Conservation (phyloP, 129 eudicot genomes). For the Deinandra increscens region DNA sequence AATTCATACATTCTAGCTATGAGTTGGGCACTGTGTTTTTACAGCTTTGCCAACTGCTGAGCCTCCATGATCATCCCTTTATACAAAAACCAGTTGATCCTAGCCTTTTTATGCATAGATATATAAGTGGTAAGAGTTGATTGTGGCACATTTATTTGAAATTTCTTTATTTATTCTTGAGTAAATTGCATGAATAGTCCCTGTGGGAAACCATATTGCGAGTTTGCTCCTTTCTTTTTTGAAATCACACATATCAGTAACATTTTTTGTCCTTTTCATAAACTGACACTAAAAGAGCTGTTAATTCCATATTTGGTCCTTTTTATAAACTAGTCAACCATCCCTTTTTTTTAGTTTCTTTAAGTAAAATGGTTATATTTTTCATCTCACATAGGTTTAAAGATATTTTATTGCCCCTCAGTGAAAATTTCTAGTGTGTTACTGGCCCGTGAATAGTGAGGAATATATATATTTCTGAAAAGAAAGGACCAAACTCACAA, state of each 20-base stretch:
- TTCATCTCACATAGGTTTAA: not conserved
- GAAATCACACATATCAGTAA: not conserved
- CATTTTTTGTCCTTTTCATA: not conserved
- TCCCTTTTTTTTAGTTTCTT: not conserved
- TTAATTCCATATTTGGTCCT: not conserved
- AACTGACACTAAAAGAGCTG: not conserved
- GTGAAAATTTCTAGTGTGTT: not conserved
- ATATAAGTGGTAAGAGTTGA: slow-evolving; percentile 47
- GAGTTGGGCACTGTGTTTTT: slow-evolving; percentile 68
- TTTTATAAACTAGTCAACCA: not conserved
- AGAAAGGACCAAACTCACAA: not conserved
- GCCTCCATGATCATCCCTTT: slow-evolving; percentile 57
- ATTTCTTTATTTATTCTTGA: not conserved
- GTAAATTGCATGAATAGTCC: not conserved
- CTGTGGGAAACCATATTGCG: not conserved
- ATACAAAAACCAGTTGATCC: slow-evolving; percentile 82
- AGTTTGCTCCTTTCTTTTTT: not conserved
- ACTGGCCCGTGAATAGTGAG: not conserved
- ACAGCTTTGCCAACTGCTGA: slow-evolving; percentile 61
- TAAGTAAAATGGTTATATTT: not conserved
- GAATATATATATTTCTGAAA: not conserved
- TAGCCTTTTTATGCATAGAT: slow-evolving; percentile 74
- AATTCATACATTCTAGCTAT: slow-evolving; percentile 39
- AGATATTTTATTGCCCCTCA: not conserved
- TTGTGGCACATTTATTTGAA: not conserved